phyloP scores from a whole-genome alignment of 495 filamentous ascomycete species.

The Lasiosphaeria miniovina region DNA sequence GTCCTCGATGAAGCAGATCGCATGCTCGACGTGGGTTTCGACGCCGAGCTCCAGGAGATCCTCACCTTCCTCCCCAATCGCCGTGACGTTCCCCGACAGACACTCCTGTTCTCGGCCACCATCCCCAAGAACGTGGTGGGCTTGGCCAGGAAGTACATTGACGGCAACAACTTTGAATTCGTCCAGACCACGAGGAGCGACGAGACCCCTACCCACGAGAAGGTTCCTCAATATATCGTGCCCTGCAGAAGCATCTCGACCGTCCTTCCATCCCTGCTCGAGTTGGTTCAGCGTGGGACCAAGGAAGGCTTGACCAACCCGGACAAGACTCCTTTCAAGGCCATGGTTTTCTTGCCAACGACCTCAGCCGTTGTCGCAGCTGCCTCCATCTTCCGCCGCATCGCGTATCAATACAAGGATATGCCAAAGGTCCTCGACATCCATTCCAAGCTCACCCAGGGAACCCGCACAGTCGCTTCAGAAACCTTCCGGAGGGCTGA shows the following conservation, averaged over 20 bases:
- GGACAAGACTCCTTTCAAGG: constrained; percentile 73
- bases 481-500: constrained; percentile 62
- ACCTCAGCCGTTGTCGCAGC: constrained; percentile 69
- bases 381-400: constrained; percentile 54
- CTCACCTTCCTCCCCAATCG: constrained; percentile 61
- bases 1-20: constrained; percentile 95
- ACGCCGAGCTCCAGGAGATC: constrained; percentile 72
- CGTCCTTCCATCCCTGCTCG: constrained; percentile 67
- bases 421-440: constrained; percentile 59
- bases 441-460: constrained; percentile 75
- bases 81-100: constrained; percentile 66
- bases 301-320: constrained; percentile 30
- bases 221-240: constrained; percentile 74
- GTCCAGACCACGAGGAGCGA: constrained; percentile 77
- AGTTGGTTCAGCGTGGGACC: constrained; percentile 62
- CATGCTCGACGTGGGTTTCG: constrained; percentile 85
- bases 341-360: constrained; percentile 83
- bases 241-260: constrained; percentile 68
- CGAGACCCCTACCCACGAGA: constrained; percentile 79
- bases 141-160: constrained; percentile 60
- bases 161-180: constrained; percentile 65
- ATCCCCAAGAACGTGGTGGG: constrained; percentile 77
- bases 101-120: constrained; percentile 91
- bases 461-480: constrained; percentile 60
- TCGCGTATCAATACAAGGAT: constrained; percentile 34